phyloP scores from a whole-genome alignment of 371 early-diverging fungal species.

The Lichtheimia corymbifera region DNA sequence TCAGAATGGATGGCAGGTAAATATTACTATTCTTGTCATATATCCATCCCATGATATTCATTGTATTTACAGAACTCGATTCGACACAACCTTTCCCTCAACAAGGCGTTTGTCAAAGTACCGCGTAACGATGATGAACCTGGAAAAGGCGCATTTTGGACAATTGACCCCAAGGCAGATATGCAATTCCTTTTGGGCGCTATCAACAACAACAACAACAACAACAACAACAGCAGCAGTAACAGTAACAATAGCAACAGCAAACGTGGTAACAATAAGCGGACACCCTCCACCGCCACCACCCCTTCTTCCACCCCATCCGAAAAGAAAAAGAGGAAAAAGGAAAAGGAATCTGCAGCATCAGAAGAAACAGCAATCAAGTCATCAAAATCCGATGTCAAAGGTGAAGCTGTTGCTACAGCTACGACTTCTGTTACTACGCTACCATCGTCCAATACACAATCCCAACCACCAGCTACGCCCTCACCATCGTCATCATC shows the following conservation, averaged over 20 bases:
- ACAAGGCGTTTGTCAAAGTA: slow-evolving; percentile 90
- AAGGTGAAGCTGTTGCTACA: background rate
- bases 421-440: background rate
- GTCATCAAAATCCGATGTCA: background rate
- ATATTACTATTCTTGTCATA: background rate
- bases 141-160: slow-evolving; percentile 96
- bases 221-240: slow-evolving; percentile 7
- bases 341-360: background rate
- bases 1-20: slow-evolving; percentile 85
- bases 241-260: background rate
- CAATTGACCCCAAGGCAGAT: slow-evolving; percentile 37
- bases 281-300: background rate
- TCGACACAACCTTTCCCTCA: slow-evolving; percentile 93
- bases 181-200: slow-evolving; percentile 24
- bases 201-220: slow-evolving; percentile 23
- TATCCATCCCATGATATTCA: background rate
- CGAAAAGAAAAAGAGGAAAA: background rate
- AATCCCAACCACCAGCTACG: background rate
- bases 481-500: background rate
- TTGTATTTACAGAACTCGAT: slow-evolving; percentile 81
- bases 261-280: background rate
- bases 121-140: slow-evolving; percentile 83
- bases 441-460: background rate
- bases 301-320: background rate
- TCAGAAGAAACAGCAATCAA: background rate